phyloP scores from a whole-genome alignment of 225 moss, liverwort and hornwort species.

The Bryum argenteum region DNA sequence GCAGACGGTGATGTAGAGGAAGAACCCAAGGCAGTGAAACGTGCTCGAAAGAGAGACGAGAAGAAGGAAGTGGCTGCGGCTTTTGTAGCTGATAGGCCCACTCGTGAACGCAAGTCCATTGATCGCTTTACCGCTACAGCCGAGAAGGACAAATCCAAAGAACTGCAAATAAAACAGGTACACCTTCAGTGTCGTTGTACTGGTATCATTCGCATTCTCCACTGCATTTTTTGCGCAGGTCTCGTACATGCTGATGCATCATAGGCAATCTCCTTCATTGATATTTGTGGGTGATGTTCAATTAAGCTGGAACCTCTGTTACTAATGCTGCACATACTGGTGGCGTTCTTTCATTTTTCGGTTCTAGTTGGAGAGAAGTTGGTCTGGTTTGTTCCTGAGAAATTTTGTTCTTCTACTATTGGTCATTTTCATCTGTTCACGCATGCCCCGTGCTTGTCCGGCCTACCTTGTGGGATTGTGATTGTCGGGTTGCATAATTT shows the following conservation, averaged over 20 bases:
- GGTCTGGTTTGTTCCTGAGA: neutral
- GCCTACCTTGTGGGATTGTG: neutral
- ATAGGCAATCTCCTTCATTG: neutral
- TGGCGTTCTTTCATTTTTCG: neutral
- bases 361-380: conserved; percentile 14
- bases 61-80: conserved; percentile 48
- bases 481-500: neutral
- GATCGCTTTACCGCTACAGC: conserved; percentile 79
- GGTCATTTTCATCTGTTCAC: neutral
- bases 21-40: conserved; percentile 35
- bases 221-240: neutral
- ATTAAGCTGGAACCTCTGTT: neutral
- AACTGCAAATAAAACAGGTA: conserved; percentile 80
- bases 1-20: conserved; percentile 27
- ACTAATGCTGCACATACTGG: conserved; percentile 4
- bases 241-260: neutral
- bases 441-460: neutral
- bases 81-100: conserved; percentile 69
- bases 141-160: conserved; percentile 70
- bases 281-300: conserved; percentile 9
- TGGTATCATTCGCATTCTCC: conserved; percentile 3
- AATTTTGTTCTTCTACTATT: conserved; percentile 2
- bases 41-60: conserved; percentile 33
- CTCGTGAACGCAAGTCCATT: conserved; percentile 83
- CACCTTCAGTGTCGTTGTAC: neutral